Conservation (phyloP, 805 yeast genomes). For the Kuraishia hungarica region DNA sequence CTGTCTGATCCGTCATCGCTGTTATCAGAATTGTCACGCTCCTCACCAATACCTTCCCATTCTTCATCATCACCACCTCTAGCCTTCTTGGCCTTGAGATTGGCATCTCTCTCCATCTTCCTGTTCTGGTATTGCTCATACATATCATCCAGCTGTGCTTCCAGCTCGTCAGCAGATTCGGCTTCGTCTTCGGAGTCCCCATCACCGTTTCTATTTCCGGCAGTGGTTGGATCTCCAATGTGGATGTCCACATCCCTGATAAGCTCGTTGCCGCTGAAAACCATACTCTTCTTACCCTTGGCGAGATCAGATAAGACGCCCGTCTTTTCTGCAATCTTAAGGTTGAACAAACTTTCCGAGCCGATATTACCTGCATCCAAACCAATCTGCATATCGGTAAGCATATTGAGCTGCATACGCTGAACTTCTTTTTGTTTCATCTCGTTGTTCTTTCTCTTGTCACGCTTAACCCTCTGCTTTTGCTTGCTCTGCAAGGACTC, state of each 20-base stretch:
- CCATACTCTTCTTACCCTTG: conserved; percentile 64
- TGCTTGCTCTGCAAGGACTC: conserved; percentile 65
- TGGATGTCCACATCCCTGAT: conserved; percentile 49
- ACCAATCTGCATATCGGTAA: conserved; percentile 88
- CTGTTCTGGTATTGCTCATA: conserved; percentile 61
- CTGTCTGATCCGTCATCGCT: conserved; percentile 8
- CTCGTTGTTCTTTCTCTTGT: conserved; percentile 76
- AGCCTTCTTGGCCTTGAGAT: conserved; percentile 56
- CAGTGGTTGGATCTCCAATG: conserved; percentile 21
- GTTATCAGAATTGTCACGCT: conserved; percentile 23
- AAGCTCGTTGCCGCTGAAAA: conserved; percentile 49
- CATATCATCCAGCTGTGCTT: conserved; percentile 77
- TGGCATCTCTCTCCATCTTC: conserved; percentile 62
- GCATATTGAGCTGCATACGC: conserved; percentile 94
- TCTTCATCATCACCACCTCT: conserved; percentile 74
- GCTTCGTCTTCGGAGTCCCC: conserved; percentile 13
- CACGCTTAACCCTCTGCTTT: conserved; percentile 63
- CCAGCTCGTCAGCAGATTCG: conserved; percentile 61
- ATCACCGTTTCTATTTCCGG: conserved; percentile 24
- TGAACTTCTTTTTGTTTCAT: conserved; percentile 76
- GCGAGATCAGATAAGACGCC: conserved; percentile 70
- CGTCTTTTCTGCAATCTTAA: conserved; percentile 79
- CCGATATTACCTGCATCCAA: conserved; percentile 83
- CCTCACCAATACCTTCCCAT: conserved; percentile 68
- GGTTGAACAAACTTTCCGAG: conserved; percentile 69